phyloP scores from a whole-genome alignment of 2,329 filamentous ascomycete species.

The Colletotrichum brevisporum region DNA sequence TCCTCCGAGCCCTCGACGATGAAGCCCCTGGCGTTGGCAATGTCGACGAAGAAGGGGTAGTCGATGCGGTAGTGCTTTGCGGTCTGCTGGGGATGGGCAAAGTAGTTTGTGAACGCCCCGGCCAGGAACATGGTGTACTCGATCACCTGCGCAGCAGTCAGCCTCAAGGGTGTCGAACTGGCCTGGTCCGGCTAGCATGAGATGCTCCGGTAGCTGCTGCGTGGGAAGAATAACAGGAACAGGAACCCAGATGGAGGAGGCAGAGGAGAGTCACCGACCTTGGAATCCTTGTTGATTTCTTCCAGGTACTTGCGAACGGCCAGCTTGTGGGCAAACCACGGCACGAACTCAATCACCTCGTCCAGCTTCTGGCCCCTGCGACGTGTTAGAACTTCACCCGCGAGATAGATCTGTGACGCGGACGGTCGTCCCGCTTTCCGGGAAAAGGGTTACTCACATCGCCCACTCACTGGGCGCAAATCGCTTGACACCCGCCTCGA shows the following conservation, averaged over 20 bases:
- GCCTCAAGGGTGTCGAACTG: too few relatives aligned
- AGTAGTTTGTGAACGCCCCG: constrained; percentile 63
- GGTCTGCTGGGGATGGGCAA: constrained; percentile 58
- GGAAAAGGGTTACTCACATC: constrained; percentile 48
- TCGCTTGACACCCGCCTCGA: constrained; percentile 70
- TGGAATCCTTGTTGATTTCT: constrained; percentile 57
- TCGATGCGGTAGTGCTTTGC: constrained; percentile 52
- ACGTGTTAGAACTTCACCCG: neutral
- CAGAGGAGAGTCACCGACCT: constrained; percentile 43
- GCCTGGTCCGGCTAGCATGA: too few relatives aligned
- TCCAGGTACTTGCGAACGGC: constrained; percentile 55
- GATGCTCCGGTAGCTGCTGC: too few relatives aligned
- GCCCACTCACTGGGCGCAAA: constrained; percentile 74
- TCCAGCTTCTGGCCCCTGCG: neutral
- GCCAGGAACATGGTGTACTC: constrained; percentile 66
- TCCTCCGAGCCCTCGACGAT: constrained; percentile 49
- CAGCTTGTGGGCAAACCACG: constrained; percentile 58
- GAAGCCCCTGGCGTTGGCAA: constrained; percentile 50
- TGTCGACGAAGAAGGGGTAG: constrained; percentile 44
- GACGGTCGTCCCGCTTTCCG: neutral
- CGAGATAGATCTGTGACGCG: too few relatives aligned
- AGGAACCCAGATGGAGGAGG: neutral
- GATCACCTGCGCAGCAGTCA: constrained; percentile 50
- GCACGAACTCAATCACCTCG: constrained; percentile 30
- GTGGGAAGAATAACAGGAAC: too few relatives aligned